Conservation (phyloP, 2,329 filamentous ascomycete genomes). For the Teratosphaeria gauchensis region DNA sequence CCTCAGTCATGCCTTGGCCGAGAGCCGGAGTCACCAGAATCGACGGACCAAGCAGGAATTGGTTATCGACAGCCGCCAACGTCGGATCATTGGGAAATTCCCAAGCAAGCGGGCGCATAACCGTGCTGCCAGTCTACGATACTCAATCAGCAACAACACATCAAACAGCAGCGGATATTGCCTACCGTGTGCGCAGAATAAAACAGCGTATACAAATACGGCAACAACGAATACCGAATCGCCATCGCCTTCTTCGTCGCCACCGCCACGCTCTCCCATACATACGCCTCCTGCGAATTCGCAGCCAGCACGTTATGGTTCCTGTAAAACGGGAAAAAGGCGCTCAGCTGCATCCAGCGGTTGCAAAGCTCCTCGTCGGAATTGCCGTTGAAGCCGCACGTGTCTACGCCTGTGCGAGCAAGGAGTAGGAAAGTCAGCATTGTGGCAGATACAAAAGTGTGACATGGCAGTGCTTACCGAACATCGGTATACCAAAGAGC, state of each 20-base stretch:
- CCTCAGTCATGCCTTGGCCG: conserved; percentile 49
- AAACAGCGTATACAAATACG: conserved; percentile 69
- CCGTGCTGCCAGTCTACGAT: conserved; percentile 50
- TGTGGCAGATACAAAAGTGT: too few relatives aligned
- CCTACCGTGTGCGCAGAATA: conserved; percentile 56
- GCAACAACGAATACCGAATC: conserved; percentile 61
- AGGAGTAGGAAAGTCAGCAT: not conserved
- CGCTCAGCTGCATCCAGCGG: conserved; percentile 39
- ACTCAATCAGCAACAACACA: conserved; percentile 17
- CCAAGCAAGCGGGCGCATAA: conserved; percentile 65
- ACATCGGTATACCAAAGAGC: conserved; percentile 66
- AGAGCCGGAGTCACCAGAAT: conserved; percentile 61
- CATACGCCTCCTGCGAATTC: conserved; percentile 59
- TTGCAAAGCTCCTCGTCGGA: conserved; percentile 60
- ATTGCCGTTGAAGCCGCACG: conserved; percentile 62
- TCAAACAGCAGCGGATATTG: conserved; percentile 60
- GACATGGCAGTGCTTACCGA: not conserved
- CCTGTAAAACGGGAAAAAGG: conserved; percentile 70
- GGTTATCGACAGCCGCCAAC: conserved; percentile 55
- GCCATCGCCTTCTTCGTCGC: conserved; percentile 38
- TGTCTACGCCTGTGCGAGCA: conserved; percentile 47
- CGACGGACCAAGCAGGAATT: conserved; percentile 61
- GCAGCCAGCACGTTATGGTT: conserved; percentile 61
- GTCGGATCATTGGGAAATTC: conserved; percentile 63
- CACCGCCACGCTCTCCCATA: conserved; percentile 17